A percentile compares a stretch with the other conserved stretches of the same genome.
phyloP scores from a whole-genome alignment of 148 eudicot species.

The Oxyria digyna region DNA sequence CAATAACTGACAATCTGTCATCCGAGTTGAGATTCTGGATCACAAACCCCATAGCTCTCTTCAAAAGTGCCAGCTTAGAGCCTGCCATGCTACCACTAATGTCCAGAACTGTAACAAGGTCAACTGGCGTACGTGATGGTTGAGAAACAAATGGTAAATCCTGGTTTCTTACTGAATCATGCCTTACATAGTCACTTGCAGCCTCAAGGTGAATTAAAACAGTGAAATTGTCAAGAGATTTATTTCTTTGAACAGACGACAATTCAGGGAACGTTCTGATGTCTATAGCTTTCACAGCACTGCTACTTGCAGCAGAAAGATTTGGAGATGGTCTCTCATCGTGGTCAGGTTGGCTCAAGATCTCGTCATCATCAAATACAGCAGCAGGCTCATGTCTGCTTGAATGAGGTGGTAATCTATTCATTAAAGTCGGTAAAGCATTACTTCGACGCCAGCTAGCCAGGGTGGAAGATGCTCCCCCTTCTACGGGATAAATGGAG shows the following conservation, averaged over 20 bases:
- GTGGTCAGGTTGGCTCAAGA: not conserved
- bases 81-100: conserved; percentile 35
- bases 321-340: not conserved
- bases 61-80: conserved; percentile 19
- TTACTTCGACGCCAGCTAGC: conserved; percentile 2
- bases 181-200: not conserved
- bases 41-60: conserved; percentile 27
- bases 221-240: conserved; percentile 26
- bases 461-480: not conserved
- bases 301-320: not conserved
- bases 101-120: conserved; percentile 33
- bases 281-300: not conserved
- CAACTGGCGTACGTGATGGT: conserved; percentile 22
- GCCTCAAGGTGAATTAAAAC: conserved; percentile 67
- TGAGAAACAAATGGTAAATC: not conserved
- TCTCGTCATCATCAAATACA: conserved; percentile 7
- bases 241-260: conserved; percentile 20
- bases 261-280: conserved; percentile 7
- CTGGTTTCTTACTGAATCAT: not conserved
- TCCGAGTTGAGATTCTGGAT: conserved; percentile 24
- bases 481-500: not conserved
- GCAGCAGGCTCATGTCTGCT: conserved; percentile 8
- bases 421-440: conserved; percentile 14
- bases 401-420: conserved; percentile 19
- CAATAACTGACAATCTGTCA: conserved; percentile 23